Base-by-base conservation (phyloP, 805 yeast genomes). In the Teunomyces funiuensis region DNA sequence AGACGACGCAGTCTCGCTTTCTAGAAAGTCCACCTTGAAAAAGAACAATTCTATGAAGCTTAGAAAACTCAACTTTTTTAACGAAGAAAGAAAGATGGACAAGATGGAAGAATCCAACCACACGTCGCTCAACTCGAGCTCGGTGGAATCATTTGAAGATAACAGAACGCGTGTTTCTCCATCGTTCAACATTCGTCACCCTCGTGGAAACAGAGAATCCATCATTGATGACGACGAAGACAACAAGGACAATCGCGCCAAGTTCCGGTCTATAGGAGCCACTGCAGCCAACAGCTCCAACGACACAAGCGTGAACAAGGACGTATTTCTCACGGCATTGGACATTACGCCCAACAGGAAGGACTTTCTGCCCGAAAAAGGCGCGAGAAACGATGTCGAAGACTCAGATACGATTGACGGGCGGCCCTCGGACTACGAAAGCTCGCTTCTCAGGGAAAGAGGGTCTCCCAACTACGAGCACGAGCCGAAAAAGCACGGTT, bases 31-130 rank as follows among this genome's bases (percentile, higher is more conserved):
- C 5, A 69, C 74, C 1, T 43, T 69, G 34, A 31, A 61, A 41
- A 66, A 65, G 41, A 53, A 68, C 13, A 66, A 67, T 41, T 69
- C 74, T 11, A 63, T 65, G 66, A 60, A 69, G 28, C 61, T 70
- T 26, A 52, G 74, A 10, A 69, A 69, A 37, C 55, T 70, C 28
- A 63, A 70, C 40, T 52, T 70, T n/a, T 69, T 68, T 44, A 55
- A 49, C 26, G 43, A 40, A 22, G 47, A 42, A 18, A 41, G 45
- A 28, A 26, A 27, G 37, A 33, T 28, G 8, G 41, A 36, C 9
- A 22, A 14, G 15, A 23, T 20, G 16, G 36, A 44, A 15, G 40
- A 37, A 27, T 33, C 39, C 18, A 39, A 26, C 11, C 17, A 39
- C 25, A 14, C 13, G 17, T 14, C 30, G n/a, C 6, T 22, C 40